These are phyloP conservation scores for Euphorbia celastroides DNA, from an alignment of 441 rosid species.

Conservation along the genomic window DNA sequence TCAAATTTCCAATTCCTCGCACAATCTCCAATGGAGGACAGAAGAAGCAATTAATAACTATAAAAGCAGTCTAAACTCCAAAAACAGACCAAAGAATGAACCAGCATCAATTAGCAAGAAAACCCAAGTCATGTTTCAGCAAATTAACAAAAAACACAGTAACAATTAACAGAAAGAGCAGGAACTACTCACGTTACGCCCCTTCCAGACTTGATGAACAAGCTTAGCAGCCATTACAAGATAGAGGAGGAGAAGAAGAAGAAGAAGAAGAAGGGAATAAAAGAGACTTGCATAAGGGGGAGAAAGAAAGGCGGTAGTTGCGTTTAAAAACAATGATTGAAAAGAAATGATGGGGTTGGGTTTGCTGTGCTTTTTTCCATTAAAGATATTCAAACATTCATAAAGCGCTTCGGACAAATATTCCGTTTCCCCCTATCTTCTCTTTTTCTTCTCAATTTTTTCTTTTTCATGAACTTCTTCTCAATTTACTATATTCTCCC, in stretches of 20 bases:
- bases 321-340: conserved; percentile 18
- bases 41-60: neutral
- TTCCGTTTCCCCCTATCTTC: neutral
- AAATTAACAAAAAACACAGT: conserved; percentile 15
- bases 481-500: no score
- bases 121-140: conserved; percentile 18
- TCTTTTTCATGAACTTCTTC: no score
- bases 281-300: conserved; percentile 19
- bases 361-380: conserved; percentile 13
- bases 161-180: neutral
- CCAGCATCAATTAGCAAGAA: neutral
- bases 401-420: neutral
- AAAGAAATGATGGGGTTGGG: conserved; percentile 17
- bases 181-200: conserved; percentile 54
- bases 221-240: conserved; percentile 67
- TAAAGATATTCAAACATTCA: neutral
- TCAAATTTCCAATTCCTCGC: neutral
- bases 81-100: neutral
- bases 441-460: no score
- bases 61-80: neutral
- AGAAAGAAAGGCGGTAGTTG: conserved; percentile 17
- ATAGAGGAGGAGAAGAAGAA: conserved; percentile 13
- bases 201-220: conserved; percentile 81
- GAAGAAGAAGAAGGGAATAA: conserved; percentile 23
- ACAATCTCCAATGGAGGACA: neutral